Base-by-base conservation (phyloP, 1,284 basidiomycete genomes). In the Austroboletus niveus region DNA sequence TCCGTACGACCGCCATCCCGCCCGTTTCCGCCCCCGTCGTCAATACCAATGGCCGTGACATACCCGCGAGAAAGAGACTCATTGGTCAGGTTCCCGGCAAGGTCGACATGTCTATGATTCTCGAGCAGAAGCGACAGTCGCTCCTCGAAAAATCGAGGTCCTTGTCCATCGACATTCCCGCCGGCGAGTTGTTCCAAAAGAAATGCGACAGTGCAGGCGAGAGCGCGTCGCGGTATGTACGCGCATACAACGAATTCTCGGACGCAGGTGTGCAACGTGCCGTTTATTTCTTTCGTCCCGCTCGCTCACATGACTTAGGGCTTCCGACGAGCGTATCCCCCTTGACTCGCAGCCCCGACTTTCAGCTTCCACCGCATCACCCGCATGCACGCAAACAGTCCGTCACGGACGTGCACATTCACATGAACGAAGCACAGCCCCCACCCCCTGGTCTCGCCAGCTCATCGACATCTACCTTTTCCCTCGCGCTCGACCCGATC, bases 361-460 rank as follows among this genome's bases (percentile, higher is more conserved):
- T 84, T 27, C 71, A 76, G 11, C 69, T 86, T 0, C 75, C 81
- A 1, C 71, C 79, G 3, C 76, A 81, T 38, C 89, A 91, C 60
- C 88, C 89, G 0, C 88, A 91, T 57, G 88, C 85, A 0, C 81
- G 89, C 38, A 91, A 91, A 65, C 74, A 81, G 27, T 90, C 86
- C 15, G 68, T 88, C 4, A 52, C 82, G 14, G 85, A 87, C 57
- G 79, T 77, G 3, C 76, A 80, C 42, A 61, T 78, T 6, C 72
- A 77, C 36, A 57, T 78, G 12, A 70, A 59, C 31, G 67, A 69
- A 42, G 52, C 68, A 12, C 57, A 65, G 35, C 57, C 69, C 6
- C 69, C 72, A 3, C 69, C 74, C 6, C 15, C 61, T 2, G 73
- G 73, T 59, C 48, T 67, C 5, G 51, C 68, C 17, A 75, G 69